Evolutionary conservation across 768 basidiomycete species (phyloP), one percentile per base, ranked within the genome.

Genomic region (Ramaria rubella): DNA sequence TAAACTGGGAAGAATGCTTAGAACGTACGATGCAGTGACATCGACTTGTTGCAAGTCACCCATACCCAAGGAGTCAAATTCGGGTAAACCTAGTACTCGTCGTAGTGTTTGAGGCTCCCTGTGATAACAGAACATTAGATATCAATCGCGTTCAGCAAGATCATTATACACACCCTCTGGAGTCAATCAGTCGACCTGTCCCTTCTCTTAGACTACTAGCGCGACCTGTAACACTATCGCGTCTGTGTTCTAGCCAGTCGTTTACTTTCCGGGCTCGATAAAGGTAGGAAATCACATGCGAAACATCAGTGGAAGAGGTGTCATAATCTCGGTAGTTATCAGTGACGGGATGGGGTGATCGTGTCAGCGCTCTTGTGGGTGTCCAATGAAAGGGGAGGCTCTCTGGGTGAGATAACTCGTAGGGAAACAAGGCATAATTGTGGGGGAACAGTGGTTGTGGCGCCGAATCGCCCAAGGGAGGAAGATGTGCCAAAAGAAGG

Each of bases 401-500:
- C 21, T 46, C 26, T 21, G 44, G 4, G 17, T 33, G 29, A 42
- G 33, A 21, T 11, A 48, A 15, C 9, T 56, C 55, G 63, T 87
- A 87, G 0, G 88, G 88, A 66, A 82, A 90, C 36, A 87, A 60
- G n/a, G 84, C 77, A 65, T 86, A 88, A 17, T 64, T 64, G 29
- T 69, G 66, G 3, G 70, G 67, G 46, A 71, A 71, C 21, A 12
- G 3, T 12, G 12, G 9, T 23, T 23, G 19, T 23, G 36, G 15
- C 29, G 17, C 38, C 30, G 43, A 26, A 46, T 52, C 43, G 15
- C 19, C 49, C 27, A 27, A 36, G 26, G 48, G 27, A 8, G 55
- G 26, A 23, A 34, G 55, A 21, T 52, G 49, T 31, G 59, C 27
- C 11, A 49, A 33, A 21, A 52, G 11, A 19, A 38, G 43, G 21